Percentiles rank a stretch among this genome's conserved stretches.
These are phyloP conservation scores for Fusarium sp. DNA, from an alignment of 2,329 filamentous ascomycete genomes.

Conservation along the genomic window DNA sequence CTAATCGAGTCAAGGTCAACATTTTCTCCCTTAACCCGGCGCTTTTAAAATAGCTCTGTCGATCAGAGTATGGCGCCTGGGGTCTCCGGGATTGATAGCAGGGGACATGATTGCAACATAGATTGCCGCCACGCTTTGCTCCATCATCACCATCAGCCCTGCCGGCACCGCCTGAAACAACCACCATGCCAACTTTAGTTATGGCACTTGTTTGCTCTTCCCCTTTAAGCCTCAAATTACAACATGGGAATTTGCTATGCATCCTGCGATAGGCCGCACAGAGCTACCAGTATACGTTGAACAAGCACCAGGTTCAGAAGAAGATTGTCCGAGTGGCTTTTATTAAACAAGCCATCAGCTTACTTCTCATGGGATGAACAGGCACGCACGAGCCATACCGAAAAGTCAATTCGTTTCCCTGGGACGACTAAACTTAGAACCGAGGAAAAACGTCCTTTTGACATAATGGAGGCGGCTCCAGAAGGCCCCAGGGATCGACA, in stretches of 20 bases:
- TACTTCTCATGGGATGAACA: slow-evolving; percentile 16
- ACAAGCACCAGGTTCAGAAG: not conserved
- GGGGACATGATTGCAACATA: slow-evolving; percentile 14
- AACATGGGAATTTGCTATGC: not conserved
- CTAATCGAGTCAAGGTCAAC: not conserved
- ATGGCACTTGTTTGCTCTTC: slow-evolving; percentile 20
- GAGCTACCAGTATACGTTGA: not conserved
- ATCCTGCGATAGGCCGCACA: not conserved
- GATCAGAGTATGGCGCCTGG: slow-evolving; percentile 13
- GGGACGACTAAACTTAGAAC: slow-evolving; percentile 40
- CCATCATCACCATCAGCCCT: slow-evolving; percentile 33
- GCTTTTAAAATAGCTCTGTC: slow-evolving; percentile 2
- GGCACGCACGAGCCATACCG: slow-evolving; percentile 38
- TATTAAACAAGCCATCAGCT: not conserved
- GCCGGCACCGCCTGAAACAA: slow-evolving; percentile 41
- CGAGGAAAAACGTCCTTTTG: slow-evolving; percentile 26
- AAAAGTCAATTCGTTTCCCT: slow-evolving; percentile 28
- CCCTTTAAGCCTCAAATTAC: slow-evolving; percentile 11
- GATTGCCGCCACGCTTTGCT: slow-evolving; percentile 29
- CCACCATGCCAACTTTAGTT: slow-evolving; percentile 10
- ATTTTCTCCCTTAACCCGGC: slow-evolving; percentile 12
- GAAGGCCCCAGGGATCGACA: slow-evolving; percentile 29
- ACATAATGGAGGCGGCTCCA: slow-evolving; percentile 9
- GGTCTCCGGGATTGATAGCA: slow-evolving; percentile 13
- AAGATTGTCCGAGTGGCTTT: slow-evolving; percentile 8